Conservation (phyloP, 768 basidiomycete genomes). For the Naganishia vishniacii region DNA sequence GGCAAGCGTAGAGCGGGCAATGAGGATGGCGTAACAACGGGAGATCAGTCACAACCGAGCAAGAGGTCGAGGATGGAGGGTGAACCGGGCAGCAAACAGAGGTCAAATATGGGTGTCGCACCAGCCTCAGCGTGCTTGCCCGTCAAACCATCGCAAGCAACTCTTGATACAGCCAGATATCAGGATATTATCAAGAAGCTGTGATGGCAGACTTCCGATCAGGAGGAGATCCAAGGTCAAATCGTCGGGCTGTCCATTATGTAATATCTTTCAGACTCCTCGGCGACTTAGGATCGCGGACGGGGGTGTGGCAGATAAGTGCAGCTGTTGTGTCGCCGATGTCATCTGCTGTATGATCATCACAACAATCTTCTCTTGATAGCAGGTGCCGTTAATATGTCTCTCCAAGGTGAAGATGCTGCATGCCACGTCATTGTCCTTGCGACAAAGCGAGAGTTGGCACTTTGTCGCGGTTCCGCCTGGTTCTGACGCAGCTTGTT, state of each 20-base stretch:
- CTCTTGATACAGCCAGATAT: constrained; percentile 7
- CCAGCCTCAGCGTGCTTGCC: constrained; percentile 4
- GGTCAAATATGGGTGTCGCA: neutral
- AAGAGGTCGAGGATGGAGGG: constrained; percentile 3
- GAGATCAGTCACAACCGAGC: neutral
- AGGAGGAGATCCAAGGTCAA: too few relatives aligned
- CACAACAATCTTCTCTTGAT: too few relatives aligned
- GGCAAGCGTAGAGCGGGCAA: neutral
- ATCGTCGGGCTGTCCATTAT: neutral
- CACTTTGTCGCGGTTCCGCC: neutral
- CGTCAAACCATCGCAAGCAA: neutral
- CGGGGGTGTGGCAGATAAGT: too few relatives aligned
- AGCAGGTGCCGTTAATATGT: too few relatives aligned
- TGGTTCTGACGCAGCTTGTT: constrained; percentile 1
- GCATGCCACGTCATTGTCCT: too few relatives aligned
- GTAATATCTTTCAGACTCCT: too few relatives aligned
- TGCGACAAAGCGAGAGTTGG: constrained; percentile 9
- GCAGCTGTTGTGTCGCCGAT: too few relatives aligned
- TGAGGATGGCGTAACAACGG: neutral
- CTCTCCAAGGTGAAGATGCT: too few relatives aligned
- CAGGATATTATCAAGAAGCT: neutral
- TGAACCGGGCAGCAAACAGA: neutral
- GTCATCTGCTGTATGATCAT: too few relatives aligned
- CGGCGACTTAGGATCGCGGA: too few relatives aligned
- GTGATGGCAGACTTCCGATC: too few relatives aligned